phyloP scores from a whole-genome alignment of 2,329 filamentous ascomycete species.

The Alternaria consortialis region DNA sequence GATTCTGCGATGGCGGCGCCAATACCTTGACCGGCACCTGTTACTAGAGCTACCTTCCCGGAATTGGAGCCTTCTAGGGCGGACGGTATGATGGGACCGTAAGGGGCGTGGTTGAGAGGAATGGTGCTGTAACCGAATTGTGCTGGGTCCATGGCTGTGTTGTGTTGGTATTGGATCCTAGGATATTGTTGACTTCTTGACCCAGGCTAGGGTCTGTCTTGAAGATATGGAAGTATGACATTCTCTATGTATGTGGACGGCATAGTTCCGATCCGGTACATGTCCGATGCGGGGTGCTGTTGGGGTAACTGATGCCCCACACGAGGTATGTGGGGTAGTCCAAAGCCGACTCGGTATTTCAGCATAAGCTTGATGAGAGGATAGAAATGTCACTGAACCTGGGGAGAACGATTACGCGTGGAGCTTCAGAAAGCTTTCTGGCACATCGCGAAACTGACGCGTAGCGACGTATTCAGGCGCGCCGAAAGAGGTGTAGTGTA shows the following conservation, averaged over 20 bases:
- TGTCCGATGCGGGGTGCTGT: slow-evolving; percentile 6
- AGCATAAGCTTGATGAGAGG: background rate
- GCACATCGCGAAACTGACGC: background rate
- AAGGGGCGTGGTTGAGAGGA: slow-evolving; percentile 29
- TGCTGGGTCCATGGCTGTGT: slow-evolving; percentile 29
- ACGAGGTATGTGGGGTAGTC: slow-evolving; percentile 7
- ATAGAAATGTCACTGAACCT: too few relatives aligned
- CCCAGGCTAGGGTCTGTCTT: background rate
- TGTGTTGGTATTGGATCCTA: background rate
- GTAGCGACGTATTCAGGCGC: background rate
- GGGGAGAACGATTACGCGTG: background rate
- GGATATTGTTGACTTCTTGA: too few relatives aligned
- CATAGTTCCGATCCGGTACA: background rate
- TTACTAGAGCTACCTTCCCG: slow-evolving; percentile 40
- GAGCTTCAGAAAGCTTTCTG: background rate
- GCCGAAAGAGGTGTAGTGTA: background rate
- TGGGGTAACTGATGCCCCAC: slow-evolving; percentile 14
- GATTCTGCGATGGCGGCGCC: slow-evolving; percentile 40
- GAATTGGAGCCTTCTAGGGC: slow-evolving; percentile 28
- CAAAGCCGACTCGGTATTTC: slow-evolving; percentile 3
- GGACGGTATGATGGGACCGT: slow-evolving; percentile 26
- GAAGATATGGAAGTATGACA: background rate
- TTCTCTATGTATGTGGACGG: background rate
- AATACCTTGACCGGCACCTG: slow-evolving; percentile 41
- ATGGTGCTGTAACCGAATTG: slow-evolving; percentile 35